Evolutionary conservation across 768 basidiomycete genomes (phyloP).

Genomic region (Tylopilus sp.): DNA sequence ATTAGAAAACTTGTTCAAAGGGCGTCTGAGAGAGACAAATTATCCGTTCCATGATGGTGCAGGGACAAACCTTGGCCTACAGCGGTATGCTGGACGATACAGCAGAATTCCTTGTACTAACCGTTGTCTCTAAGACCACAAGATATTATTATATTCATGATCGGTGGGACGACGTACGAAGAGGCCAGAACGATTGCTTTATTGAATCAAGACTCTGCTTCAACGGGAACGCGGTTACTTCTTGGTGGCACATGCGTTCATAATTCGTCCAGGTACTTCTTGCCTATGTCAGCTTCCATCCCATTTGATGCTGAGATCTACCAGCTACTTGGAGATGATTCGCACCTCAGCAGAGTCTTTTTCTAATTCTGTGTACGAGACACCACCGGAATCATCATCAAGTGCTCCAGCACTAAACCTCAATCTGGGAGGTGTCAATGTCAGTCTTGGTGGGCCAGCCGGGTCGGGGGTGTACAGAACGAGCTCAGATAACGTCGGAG

Average conservation of each 20-base stretch:
- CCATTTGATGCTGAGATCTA: conserved; percentile 6
- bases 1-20: conserved; percentile 83
- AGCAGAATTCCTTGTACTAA: conserved; percentile 1
- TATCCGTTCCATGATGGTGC: conserved; percentile 85
- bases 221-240: conserved; percentile 69
- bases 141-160: conserved; percentile 94
- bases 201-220: conserved; percentile 76
- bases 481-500: conserved; percentile 64
- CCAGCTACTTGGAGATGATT: conserved; percentile 88
- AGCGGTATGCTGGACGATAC: conserved; percentile 45
- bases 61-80: conserved; percentile 66
- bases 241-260: conserved; percentile 95
- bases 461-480: conserved; percentile 85
- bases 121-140: conserved; percentile 60
- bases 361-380: conserved; percentile 65
- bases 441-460: conserved; percentile 85
- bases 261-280: conserved; percentile 81
- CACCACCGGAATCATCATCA: conserved; percentile 69
- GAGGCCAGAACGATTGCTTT: conserved; percentile 84
- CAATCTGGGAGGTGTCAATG: conserved; percentile 88
- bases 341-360: conserved; percentile 63
- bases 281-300: background rate
- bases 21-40: conserved; percentile 78
- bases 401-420: conserved; percentile 82
- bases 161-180: conserved; percentile 95